Conservation (phyloP, 106 monocot species). For the Dendrobium chrysotoxum region DNA sequence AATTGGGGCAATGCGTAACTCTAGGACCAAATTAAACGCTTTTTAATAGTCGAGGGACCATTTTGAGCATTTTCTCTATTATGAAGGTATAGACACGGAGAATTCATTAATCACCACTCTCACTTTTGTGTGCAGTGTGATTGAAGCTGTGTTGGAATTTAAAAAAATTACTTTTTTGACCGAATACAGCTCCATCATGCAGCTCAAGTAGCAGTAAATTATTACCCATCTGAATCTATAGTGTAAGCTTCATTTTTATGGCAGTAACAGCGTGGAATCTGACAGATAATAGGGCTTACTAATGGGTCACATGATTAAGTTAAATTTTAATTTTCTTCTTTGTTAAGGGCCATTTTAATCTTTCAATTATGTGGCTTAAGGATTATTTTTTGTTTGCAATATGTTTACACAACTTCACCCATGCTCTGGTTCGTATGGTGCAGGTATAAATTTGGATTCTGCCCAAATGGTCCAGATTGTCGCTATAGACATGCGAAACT, state of each 20-base stretch:
- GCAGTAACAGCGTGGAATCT: not conserved
- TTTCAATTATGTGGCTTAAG: not conserved
- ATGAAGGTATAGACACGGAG: too few species aligned
- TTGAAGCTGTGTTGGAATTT: not conserved
- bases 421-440: constrained; percentile 7
- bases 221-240: not conserved
- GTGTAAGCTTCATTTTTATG: not conserved
- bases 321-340: not conserved
- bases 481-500: constrained; percentile 93
- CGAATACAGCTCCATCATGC: not conserved
- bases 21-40: too few species aligned
- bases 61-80: too few species aligned
- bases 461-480: constrained; percentile 95
- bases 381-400: not conserved
- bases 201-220: not conserved
- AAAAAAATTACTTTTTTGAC: not conserved
- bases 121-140: not conserved
- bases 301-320: not conserved
- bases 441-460: constrained; percentile 99
- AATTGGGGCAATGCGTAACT: too few species aligned
- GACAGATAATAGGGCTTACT: not conserved
- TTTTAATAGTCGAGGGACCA: too few species aligned
- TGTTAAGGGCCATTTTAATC: not conserved
- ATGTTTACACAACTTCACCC: not conserved
- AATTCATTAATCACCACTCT: not conserved